Conservation (phyloP, 2,329 filamentous ascomycete genomes). For the Fusarium nodosum region DNA sequence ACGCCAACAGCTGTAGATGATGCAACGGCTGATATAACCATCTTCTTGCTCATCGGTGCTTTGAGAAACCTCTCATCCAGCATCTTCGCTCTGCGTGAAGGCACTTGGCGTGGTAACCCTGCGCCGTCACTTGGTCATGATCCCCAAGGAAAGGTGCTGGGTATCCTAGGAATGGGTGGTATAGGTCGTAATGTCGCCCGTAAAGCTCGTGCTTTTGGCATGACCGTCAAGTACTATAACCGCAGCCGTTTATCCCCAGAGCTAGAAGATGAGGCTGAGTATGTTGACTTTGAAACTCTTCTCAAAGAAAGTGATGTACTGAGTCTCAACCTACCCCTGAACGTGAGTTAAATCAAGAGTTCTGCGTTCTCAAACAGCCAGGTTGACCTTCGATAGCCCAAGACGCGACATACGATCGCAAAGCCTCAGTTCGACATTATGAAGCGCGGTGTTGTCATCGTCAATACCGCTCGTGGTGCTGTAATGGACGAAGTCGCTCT, state of each 20-base stretch:
- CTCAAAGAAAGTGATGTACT: constrained; percentile 79
- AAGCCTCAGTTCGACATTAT: constrained; percentile 78
- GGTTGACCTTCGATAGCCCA: constrained; percentile 53
- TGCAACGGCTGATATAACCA: constrained; percentile 83
- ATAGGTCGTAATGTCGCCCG: constrained; percentile 83
- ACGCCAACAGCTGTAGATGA: constrained; percentile 86
- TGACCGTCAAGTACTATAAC: constrained; percentile 82
- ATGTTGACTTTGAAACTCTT: constrained; percentile 80
- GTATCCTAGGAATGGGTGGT: constrained; percentile 88
- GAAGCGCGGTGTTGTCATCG: constrained; percentile 81
- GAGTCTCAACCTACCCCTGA: constrained; percentile 84
- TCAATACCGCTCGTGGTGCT: constrained; percentile 87
- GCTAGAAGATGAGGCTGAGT: constrained; percentile 70
- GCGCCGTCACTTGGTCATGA: constrained; percentile 77
- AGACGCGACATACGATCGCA: constrained; percentile 83
- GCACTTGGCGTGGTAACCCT: constrained; percentile 74
- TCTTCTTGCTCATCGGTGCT: constrained; percentile 86
- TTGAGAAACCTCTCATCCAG: constrained; percentile 78
- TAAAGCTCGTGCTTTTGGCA: constrained; percentile 81
- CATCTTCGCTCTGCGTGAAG: constrained; percentile 74
- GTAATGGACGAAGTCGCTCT: constrained; percentile 86
- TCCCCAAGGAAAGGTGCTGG: constrained; percentile 81
- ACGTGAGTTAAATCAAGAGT: constrained; percentile 66
- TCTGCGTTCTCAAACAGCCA: neutral
- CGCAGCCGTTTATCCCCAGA: constrained; percentile 71